A percentile compares a stretch with the other conserved stretches of the same genome.
These are phyloP conservation scores for Aspergillus incahuasiensis DNA, from an alignment of 495 filamentous ascomycete genomes.

Conservation along the genomic window DNA sequence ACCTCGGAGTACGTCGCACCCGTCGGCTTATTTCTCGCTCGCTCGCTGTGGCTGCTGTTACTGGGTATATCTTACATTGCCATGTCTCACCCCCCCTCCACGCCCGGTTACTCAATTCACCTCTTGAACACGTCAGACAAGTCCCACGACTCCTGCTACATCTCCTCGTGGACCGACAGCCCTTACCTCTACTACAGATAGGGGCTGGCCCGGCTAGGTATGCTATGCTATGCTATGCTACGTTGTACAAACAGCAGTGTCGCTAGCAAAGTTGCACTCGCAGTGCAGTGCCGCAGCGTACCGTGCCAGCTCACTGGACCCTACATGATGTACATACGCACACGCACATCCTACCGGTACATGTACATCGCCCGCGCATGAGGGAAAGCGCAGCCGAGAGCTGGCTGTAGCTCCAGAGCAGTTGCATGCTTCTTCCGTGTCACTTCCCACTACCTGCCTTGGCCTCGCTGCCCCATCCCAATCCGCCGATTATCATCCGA, in stretches of 20 bases:
- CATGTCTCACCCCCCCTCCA: background rate
- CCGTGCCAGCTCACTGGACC: no score
- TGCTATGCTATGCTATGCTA: no score
- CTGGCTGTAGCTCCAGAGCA: background rate
- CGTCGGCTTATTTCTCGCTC: background rate
- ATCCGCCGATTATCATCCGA: background rate
- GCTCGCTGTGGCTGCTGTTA: background rate
- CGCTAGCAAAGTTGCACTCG: no score
- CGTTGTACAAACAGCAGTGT: no score
- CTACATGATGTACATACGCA: no score
- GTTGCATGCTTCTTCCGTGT: background rate
- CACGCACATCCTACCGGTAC: no score
- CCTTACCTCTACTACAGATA: no score
- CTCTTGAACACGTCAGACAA: slow-evolving; percentile 5
- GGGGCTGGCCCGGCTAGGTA: no score
- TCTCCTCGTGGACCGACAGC: background rate
- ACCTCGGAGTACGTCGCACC: background rate
- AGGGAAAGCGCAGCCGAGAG: no score
- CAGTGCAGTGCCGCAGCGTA: no score
- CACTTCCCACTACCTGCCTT: background rate
- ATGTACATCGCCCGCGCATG: no score
- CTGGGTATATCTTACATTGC: background rate
- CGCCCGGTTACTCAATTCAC: background rate
- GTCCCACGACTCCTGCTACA: background rate
- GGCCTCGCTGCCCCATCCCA: background rate